Evolutionary conservation across 2,329 filamentous ascomycete species (phyloP).

Genomic region (Exophiala sideris): DNA sequence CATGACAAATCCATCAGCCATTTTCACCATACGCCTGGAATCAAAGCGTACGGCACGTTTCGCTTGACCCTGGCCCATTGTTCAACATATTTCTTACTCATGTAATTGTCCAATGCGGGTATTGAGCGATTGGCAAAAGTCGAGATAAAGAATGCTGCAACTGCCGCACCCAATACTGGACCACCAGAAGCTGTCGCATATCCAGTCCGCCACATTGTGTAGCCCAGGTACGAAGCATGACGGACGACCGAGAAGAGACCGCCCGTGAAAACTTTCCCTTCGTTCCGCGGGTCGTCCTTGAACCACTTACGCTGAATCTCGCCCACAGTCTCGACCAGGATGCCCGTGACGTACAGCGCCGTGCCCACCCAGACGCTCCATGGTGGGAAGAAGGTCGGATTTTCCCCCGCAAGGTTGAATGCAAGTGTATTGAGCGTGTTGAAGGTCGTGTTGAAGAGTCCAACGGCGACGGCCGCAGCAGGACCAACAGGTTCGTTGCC

Average conservation of each 20-base stretch:
- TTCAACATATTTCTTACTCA: conserved; percentile 41
- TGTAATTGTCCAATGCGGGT: conserved; percentile 51
- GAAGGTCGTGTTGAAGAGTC: conserved; percentile 52
- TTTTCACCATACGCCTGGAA: conserved; percentile 35
- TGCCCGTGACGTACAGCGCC: conserved; percentile 50
- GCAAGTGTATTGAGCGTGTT: conserved; percentile 57
- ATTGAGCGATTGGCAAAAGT: conserved; percentile 47
- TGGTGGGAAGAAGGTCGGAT: conserved; percentile 17
- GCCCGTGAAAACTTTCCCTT: conserved; percentile 50
- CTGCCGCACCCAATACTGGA: conserved; percentile 41
- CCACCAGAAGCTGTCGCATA: conserved; percentile 50
- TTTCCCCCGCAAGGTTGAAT: conserved; percentile 45
- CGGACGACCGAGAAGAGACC: conserved; percentile 50
- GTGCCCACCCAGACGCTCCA: conserved; percentile 46
- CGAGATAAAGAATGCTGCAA: conserved; percentile 41
- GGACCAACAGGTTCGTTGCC: conserved; percentile 27
- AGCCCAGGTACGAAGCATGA: conserved; percentile 56
- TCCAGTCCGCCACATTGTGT: conserved; percentile 50
- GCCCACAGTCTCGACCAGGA: conserved; percentile 53
- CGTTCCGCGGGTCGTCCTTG: conserved; percentile 50
- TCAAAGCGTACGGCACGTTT: conserved; percentile 38
- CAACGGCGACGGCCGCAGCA: conserved; percentile 42
- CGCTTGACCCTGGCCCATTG: conserved; percentile 38
- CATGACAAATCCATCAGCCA: too few relatives aligned
- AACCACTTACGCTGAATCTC: conserved; percentile 57